These are phyloP conservation scores for Trametes versicolor DNA, from an alignment of 1,284 basidiomycete genomes.

Conservation along the genomic window DNA sequence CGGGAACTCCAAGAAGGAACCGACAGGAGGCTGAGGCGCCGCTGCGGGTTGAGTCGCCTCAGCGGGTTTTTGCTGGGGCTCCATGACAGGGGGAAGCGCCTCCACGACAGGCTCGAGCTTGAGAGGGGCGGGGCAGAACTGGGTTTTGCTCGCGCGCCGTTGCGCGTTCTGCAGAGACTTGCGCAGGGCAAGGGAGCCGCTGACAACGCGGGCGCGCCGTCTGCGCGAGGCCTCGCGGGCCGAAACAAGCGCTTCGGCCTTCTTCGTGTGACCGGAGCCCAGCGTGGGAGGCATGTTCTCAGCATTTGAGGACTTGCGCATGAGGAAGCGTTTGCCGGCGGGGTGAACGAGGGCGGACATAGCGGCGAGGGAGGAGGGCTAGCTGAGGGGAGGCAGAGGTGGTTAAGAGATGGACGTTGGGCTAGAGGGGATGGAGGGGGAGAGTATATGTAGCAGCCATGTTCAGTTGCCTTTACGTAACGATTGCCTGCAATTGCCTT, in stretches of 20 bases:
- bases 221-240: constrained; percentile 31
- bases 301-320: constrained; percentile 36
- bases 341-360: constrained; percentile 29
- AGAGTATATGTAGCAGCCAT: constrained; percentile 21
- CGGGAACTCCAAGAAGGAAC: constrained; percentile 45
- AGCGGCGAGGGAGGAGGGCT: background rate
- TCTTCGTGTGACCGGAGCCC: constrained; percentile 23
- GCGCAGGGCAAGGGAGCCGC: constrained; percentile 28
- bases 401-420: constrained; percentile 1
- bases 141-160: constrained; percentile 28
- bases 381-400: constrained; percentile 2
- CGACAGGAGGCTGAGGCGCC: constrained; percentile 7
- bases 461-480: constrained; percentile 26
- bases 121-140: constrained; percentile 9
- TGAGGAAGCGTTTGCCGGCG: constrained; percentile 35
- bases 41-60: background rate
- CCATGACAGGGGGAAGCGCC: constrained; percentile 8
- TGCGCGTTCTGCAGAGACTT: constrained; percentile 32
- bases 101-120: constrained; percentile 13
- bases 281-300: constrained; percentile 32
- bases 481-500: constrained; percentile 30
- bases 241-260: constrained; percentile 33
- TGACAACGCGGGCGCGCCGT: constrained; percentile 34
- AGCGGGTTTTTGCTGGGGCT: constrained; percentile 8
- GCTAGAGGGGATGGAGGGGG: background rate